Evolutionary conservation across 169 alveolate species (phyloP), one percentile per base, ranked within the genome.

Genomic region (Babesia ovata): DNA sequence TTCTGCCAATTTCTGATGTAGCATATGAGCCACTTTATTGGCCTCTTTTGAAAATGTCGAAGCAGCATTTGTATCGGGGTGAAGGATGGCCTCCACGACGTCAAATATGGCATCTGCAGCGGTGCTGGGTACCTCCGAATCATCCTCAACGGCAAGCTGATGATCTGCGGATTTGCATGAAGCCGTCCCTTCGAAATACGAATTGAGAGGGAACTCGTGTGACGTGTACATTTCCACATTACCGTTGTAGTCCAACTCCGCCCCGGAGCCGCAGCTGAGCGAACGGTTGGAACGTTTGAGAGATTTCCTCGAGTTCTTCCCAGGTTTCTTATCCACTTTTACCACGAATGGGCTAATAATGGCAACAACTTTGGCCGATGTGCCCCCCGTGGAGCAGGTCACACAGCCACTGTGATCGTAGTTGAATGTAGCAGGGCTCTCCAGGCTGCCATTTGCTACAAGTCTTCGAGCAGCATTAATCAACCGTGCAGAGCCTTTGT

Each of bases 1-100:
- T 77, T 26, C 57, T 65, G 63, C 21, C 69, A 26, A 33, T 56
- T 61, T 67, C 63, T 48, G 29, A 62, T 69, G 36, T 77, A 70
- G 58, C 71, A 77, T 70, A 70, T 4, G 22, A 21, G 42, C 65
- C 65, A 67, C 52, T 9, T 4, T 53, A 29, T 50, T 16, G 42
- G 76, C 66, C 45, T 28, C 56, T 10, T 21, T n/a, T 19, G 50
- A 36, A 6, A 24, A 14, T 10, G 45, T 42, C 24, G 39, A 10
- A 9, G 21, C 39, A 14, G 24, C 39, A 49, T n/a, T 7, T 13
- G 52, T 22, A 19, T 13, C 28, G 22, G 66, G 21, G 16, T 8
- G 2, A 19, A 67, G 65, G 36, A 67, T 14, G 13, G 53, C 29
- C 14, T 39, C 65, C 49, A 71, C 81, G 22, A 71, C 13, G 33